Evolutionary conservation across 2,329 filamentous ascomycete species (phyloP), one percentile per base, ranked within the genome.

Genomic region (Monascus ruber): DNA sequence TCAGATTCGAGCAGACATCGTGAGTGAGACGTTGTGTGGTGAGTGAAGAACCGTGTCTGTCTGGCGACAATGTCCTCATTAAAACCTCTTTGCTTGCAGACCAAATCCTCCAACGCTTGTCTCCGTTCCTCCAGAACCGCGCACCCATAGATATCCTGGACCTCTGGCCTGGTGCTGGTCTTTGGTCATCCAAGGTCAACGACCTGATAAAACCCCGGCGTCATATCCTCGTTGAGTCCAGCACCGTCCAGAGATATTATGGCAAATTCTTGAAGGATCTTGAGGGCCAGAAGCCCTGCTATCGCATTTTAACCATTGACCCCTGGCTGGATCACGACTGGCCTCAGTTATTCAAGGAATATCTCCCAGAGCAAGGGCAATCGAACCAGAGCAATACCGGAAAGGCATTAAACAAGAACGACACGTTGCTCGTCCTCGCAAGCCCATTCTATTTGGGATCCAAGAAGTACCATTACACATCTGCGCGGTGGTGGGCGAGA

Each of bases 101-200:
- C 53, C 79, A 89, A 50, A 66, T 83, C 9, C 51, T 94, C 34
- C 57, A 75, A 5, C 84, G 84, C 43, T 64, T 93, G n/a, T 76
- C 74, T 2, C 72, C 74, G 1, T 78, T 77, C 2, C 71, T 96
- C 11, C 65, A 76, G 28, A 74, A 77, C 34, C 81, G 91, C 59
- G 66, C 70, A 36, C 84, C 85, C 39, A 87, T 88, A 62, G 87
- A 94, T 52, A 73, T 96, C 34, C 68, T 98, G 51, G 89, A 96
- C 55, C 68, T 94, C 40, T 85, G 88, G 58, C 89, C 89, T 0
- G 87, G 87, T 9, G 66, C 67, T 1, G 85, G 87, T 6, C 39
- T 94, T 2, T 91, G 83, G 77, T 94, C 88, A 28, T 68, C 69
- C 26, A 84, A 81, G 51, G 68, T 96, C 1, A 79, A 94, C 55